Evolutionary conservation across 768 basidiomycete species (phyloP).

Genomic region (Hysterangium stoloniferum): DNA sequence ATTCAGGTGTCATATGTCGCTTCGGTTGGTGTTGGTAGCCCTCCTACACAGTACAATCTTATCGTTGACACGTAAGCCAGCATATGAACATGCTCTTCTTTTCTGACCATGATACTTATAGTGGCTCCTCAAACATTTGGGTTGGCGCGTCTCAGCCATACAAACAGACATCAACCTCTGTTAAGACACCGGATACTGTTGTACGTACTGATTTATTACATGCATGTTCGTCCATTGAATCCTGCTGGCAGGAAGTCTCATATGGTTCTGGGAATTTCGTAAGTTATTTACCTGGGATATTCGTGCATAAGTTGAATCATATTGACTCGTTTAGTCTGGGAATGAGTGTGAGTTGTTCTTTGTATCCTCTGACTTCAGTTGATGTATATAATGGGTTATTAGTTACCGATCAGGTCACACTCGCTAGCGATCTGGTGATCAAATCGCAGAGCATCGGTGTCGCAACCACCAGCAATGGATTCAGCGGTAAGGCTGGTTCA

Average conservation of each 20-base stretch:
- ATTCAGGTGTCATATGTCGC: conserved; percentile 16
- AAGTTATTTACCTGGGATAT: neutral
- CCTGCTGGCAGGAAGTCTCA: neutral
- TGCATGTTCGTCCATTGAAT: neutral
- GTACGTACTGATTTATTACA: neutral
- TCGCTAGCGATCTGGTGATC: conserved; percentile 21
- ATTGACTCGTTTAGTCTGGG: neutral
- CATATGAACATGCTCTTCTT: neutral
- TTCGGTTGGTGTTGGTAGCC: conserved; percentile 21
- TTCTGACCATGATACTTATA: neutral
- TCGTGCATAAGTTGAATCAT: neutral
- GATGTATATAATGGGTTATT: neutral
- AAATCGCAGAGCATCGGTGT: conserved; percentile 25
- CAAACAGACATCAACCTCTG: conserved; percentile 18
- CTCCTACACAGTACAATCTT: conserved; percentile 17
- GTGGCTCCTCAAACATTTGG: conserved; percentile 20
- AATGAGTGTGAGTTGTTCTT: conserved; percentile 5
- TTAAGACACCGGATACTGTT: neutral
- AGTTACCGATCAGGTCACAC: conserved; percentile 19
- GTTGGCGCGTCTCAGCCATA: conserved; percentile 21
- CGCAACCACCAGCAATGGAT: neutral
- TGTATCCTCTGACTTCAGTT: neutral
- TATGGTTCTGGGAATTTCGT: conserved; percentile 6
- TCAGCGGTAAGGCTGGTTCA: neutral
- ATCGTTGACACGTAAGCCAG: neutral